Base-by-base conservation (phyloP, 805 yeast species). In the Metschnikowia anglica region DNA sequence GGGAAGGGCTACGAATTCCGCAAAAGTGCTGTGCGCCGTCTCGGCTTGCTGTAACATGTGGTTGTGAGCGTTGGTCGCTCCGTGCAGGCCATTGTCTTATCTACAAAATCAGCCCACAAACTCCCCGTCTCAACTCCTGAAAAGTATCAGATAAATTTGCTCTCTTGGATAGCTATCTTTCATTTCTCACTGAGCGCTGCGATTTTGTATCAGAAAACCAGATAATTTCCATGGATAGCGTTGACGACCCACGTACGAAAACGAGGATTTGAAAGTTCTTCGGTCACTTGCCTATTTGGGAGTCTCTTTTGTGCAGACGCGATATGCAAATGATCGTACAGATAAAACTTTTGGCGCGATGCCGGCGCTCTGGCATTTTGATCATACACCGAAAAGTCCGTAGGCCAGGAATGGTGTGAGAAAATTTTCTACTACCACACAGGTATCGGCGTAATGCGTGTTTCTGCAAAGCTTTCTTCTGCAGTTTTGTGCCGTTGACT, bases 331-430 rank as follows among this genome's bases (percentile, higher is more conserved):
- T 25, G 28, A 25, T 25, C 13, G n/a, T 25, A 5, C 28, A 6
- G 28, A 25, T 25, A 25, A 25, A 11, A 11, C n/a, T 25, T 12
- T 25, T 9, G 28, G 13, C 28, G 18, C 13, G 23, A 16, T 12
- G 11, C 21, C 21, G 34, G 5, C 20, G 18, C 13, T 9, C 6
- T 18, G 5, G 13, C 34, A 17, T 18, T 11, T 17, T 13, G 18
- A n/a, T 20, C 15, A 18, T 9, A 12, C 28, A 13, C 41, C 35
- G 41, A 38, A 38, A 38, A 13, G 30, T 30, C 41, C 41, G 41
- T 7, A 27, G 18, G 43, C 33, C 37, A 32, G 32, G 41, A 25
- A n/a, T 5, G 18, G 25, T 17, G 32, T 15, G 8, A 4, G 17
- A 8, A 18, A 4, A 3, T 17, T 31, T 31, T 31, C 10, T 7